Conservation (phyloP, 441 rosid species). For the Sinapis alba region DNA sequence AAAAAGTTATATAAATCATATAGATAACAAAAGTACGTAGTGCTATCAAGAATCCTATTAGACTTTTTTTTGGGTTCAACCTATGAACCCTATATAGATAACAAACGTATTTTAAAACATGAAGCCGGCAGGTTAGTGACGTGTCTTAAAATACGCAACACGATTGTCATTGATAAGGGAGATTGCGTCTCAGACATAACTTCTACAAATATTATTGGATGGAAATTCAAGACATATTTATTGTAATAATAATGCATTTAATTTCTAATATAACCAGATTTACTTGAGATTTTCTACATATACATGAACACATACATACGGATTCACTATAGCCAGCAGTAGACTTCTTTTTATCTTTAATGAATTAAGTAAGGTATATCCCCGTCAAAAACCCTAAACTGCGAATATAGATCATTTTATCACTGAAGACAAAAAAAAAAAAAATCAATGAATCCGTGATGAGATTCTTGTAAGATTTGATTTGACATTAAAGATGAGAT, state of each 20-base stretch:
- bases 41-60: background rate
- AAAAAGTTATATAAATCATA: background rate
- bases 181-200: conserved; percentile 27
- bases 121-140: conserved; percentile 29
- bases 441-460: conserved; percentile 6
- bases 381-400: conserved; percentile 5
- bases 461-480: conserved; percentile 13
- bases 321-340: background rate
- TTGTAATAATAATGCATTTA: background rate
- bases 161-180: conserved; percentile 8
- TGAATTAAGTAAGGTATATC: background rate
- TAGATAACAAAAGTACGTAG: background rate
- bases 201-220: conserved; percentile 9
- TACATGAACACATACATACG: background rate
- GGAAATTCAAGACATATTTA: background rate
- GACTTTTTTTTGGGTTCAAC: background rate
- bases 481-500: conserved; percentile 21
- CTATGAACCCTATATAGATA: no score
- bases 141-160: conserved; percentile 27
- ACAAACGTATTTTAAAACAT: background rate
- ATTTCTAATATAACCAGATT: background rate
- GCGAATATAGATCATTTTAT: conserved; percentile 11
- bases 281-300: background rate
- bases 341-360: background rate
- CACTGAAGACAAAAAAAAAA: background rate